phyloP scores from a whole-genome alignment of 148 eudicot species.

The Simmondsia chinensis region DNA sequence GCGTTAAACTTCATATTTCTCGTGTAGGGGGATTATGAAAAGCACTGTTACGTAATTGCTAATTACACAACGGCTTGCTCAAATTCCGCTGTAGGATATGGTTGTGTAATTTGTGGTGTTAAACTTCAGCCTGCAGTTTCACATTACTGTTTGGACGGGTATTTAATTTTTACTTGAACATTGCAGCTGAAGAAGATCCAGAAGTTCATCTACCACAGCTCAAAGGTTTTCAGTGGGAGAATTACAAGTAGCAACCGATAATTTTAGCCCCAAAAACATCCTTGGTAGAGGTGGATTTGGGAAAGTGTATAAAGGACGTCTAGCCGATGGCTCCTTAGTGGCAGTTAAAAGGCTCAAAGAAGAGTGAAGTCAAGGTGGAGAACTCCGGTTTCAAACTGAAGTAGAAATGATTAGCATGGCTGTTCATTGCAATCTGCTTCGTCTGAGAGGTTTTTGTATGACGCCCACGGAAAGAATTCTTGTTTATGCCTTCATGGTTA shows the following conservation, averaged over 20 bases:
- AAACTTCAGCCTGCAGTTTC: too few relatives aligned
- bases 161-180: background rate
- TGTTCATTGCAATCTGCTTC: constrained; percentile 72
- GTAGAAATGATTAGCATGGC: constrained; percentile 90
- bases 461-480: constrained; percentile 80
- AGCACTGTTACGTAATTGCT: too few relatives aligned
- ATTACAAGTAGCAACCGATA: constrained; percentile 72
- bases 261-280: constrained; percentile 55
- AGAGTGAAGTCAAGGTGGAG: constrained; percentile 76
- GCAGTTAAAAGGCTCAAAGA: constrained; percentile 83
- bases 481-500: constrained; percentile 71
- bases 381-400: constrained; percentile 79
- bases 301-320: constrained; percentile 76
- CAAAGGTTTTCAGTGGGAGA: constrained; percentile 74
- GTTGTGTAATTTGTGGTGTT: too few relatives aligned
- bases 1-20: too few relatives aligned
- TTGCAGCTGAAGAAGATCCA: constrained; percentile 89
- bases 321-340: constrained; percentile 71
- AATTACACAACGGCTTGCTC: too few relatives aligned
- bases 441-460: constrained; percentile 82
- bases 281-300: constrained; percentile 88
- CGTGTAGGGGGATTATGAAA: too few relatives aligned
- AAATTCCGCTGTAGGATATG: too few relatives aligned
- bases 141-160: background rate
- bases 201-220: constrained; percentile 81